Evolutionary conservation across 2,329 filamentous ascomycete genomes (phyloP), one percentile per base, ranked within the genome.

Genomic region (Sclerotinia trifoliorum): DNA sequence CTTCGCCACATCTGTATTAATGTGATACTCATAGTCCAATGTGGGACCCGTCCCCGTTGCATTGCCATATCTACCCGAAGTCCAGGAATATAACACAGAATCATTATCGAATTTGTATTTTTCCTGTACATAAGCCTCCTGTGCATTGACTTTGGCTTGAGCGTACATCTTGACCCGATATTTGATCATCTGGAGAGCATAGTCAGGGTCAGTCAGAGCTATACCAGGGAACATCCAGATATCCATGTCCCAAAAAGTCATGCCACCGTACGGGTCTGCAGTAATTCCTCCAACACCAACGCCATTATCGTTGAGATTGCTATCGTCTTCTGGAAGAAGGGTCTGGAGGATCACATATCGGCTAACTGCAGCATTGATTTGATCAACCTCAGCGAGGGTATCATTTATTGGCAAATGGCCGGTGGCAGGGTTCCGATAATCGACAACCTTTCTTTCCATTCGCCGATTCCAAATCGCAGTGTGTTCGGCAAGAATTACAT

Each of bases 251-350:
- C 77, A 78, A 63, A 78, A 78, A 15, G 74, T 67, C 61, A 81
- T 79, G 0, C 88, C 88, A 32, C 81, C 88, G 71, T 91, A 91
- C 19, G 85, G 86, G 72, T 89, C 87, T 6, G 86, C 87, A 0
- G 83, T 84, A 29, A 90, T 78, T 0, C 88, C 88, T 68, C 87
- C 86, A 19, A 90, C 88, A 3, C 85, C 80, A 63, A 90, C 85
- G 69, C 87, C 89, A 75, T 87, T 81, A 24, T 83, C 80, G 64
- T 87, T 84, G 5, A 90, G 48, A 82, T 83, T 42, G 85, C 78
- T 1, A 0, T 15, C 54, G 80, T 84, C 74, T 82, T 71, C 71
- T 24, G 67, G 70, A n/a, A 70, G 63, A 19, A 82, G 83, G 48
- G 83, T 82, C 64, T 83, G 81, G 11, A 85, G 74, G 6, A 85